These are phyloP conservation scores for Dictyophora rubrovolvata DNA, from an alignment of 768 basidiomycete genomes.

Conservation along the genomic window DNA sequence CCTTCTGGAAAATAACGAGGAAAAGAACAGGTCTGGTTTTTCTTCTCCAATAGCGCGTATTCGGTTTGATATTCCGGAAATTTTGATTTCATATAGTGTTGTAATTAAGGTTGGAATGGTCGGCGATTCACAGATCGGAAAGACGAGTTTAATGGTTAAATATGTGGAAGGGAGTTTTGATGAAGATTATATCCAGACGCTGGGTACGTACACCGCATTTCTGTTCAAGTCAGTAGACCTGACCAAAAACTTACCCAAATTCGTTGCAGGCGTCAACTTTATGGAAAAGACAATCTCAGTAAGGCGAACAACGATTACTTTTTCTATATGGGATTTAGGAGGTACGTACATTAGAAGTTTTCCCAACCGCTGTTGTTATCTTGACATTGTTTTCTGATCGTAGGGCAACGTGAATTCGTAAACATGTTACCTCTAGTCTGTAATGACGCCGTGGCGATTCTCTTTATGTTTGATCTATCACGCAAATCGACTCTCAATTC, in stretches of 20 bases:
- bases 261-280: conserved; percentile 80
- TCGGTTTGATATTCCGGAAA: background rate
- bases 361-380: background rate
- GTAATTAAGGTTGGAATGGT: conserved; percentile 99
- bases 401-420: conserved; percentile 90
- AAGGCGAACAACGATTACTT: conserved; percentile 96
- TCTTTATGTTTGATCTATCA: conserved; percentile 99
- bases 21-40: conserved; percentile 53
- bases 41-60: background rate
- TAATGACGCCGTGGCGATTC: conserved; percentile 98
- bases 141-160: conserved; percentile 99
- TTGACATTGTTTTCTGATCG: background rate
- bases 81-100: conserved; percentile 39
- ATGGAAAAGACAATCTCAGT: conserved; percentile 99
- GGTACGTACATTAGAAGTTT: conserved; percentile 21
- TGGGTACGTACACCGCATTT: conserved; percentile 46
- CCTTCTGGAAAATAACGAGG: conserved; percentile 48
- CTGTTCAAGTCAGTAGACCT: background rate
- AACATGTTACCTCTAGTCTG: conserved; percentile 98
- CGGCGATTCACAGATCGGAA: conserved; percentile 98
- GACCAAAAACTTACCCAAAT: background rate
- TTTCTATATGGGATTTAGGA: conserved; percentile 98
- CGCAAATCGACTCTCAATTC: conserved; percentile 96
- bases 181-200: conserved; percentile 99
- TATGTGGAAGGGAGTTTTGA: conserved; percentile 98